phyloP scores from a whole-genome alignment of 1,284 basidiomycete species.

The Ustilago cynodontis region DNA sequence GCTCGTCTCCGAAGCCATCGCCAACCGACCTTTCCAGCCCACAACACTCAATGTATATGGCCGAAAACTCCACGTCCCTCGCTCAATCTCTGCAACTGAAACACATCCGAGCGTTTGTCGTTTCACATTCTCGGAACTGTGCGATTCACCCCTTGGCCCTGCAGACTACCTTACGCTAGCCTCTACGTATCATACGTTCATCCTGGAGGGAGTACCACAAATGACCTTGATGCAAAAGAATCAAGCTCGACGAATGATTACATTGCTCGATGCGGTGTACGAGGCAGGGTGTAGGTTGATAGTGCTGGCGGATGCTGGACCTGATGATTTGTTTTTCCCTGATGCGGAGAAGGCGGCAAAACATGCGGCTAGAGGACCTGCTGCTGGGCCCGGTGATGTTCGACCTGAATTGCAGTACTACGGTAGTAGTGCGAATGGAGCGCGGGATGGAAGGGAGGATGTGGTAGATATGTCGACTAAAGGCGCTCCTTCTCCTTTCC shows the following conservation, averaged over 20 bases:
- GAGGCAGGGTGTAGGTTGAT: constrained; percentile 71
- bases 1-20: constrained; percentile 23
- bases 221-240: constrained; percentile 77
- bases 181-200: constrained; percentile 75
- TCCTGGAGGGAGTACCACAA: constrained; percentile 76
- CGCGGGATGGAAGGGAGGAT: constrained; percentile 25
- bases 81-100: constrained; percentile 63
- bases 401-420: constrained; percentile 24
- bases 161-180: constrained; percentile 80
- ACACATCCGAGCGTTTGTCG: constrained; percentile 71
- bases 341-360: constrained; percentile 60
- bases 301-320: constrained; percentile 73
- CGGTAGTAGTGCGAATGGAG: background rate
- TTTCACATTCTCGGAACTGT: constrained; percentile 77
- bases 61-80: constrained; percentile 74
- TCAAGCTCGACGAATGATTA: constrained; percentile 79
- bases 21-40: constrained; percentile 11
- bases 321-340: constrained; percentile 77
- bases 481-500: constrained; percentile 40
- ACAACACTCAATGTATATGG: constrained; percentile 73
- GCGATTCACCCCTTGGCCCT: constrained; percentile 77
- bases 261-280: constrained; percentile 78
- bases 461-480: constrained; percentile 55
- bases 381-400: constrained; percentile 38
- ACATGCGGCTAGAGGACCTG: constrained; percentile 46